phyloP scores from a whole-genome alignment of 1,284 basidiomycete species.

The Exobasidium cylindrosporum region DNA sequence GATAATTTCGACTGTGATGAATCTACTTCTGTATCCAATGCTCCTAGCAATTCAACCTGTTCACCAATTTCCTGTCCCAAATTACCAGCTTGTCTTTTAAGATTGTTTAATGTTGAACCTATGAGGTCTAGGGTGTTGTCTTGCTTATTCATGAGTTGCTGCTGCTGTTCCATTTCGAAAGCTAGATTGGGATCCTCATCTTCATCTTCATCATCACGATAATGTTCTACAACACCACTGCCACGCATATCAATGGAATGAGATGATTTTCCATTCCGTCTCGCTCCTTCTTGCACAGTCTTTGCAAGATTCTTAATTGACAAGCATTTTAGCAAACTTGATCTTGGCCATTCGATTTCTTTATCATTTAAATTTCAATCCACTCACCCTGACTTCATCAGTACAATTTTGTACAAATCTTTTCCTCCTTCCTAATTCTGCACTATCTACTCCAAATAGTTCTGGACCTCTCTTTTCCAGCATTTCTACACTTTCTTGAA shows the following conservation, averaged over 20 bases:
- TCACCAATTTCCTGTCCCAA: conserved; percentile 51
- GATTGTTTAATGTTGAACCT: conserved; percentile 36
- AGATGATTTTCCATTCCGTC: background rate
- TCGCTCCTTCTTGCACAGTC: conserved; percentile 1
- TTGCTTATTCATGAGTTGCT: conserved; percentile 45
- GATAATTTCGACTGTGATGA: conserved; percentile 35
- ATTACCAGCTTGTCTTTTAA: conserved; percentile 45
- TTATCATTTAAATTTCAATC: background rate
- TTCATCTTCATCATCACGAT: conserved; percentile 18
- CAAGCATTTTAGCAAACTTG: too few relatives aligned
- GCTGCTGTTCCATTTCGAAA: conserved; percentile 51
- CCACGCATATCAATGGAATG: conserved; percentile 28
- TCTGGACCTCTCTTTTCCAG: conserved; percentile 46
- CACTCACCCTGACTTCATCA: conserved; percentile 1
- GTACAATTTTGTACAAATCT: conserved; percentile 3
- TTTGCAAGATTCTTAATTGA: background rate
- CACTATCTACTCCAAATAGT: conserved; percentile 38
- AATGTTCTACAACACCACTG: background rate
- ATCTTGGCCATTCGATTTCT: background rate
- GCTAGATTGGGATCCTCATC: conserved; percentile 37
- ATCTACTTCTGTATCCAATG: conserved; percentile 49
- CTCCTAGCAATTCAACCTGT: conserved; percentile 48
- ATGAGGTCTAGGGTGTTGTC: conserved; percentile 49
- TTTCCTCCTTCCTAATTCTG: conserved; percentile 29
- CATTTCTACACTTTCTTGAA: conserved; percentile 44